These are phyloP conservation scores for Handroanthus guayacan DNA, from an alignment of 257 asterid species.

Conservation along the genomic window DNA sequence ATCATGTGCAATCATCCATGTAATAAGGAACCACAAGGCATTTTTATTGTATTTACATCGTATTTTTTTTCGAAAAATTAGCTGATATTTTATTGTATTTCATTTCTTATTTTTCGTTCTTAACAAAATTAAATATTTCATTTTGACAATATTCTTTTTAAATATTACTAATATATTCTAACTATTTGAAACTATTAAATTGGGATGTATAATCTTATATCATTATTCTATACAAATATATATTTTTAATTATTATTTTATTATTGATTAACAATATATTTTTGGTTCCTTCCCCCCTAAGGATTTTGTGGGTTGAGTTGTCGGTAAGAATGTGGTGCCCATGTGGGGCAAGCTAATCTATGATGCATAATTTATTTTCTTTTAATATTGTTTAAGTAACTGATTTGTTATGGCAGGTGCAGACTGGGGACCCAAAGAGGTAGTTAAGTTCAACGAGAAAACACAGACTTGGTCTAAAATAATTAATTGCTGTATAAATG, in stretches of 20 bases:
- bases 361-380: neutral
- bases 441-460: neutral
- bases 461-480: neutral
- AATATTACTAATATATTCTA: no score
- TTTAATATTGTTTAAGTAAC: neutral
- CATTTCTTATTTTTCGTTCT: no score
- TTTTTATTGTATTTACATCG: neutral
- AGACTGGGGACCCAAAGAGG: no score
- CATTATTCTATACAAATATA: no score
- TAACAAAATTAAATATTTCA: no score
- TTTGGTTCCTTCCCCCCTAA: no score
- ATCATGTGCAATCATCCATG: neutral
- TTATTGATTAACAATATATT: no score
- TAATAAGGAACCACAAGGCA: neutral
- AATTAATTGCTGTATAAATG: neutral
- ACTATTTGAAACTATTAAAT: no score
- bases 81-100: neutral
- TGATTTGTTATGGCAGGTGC: neutral
- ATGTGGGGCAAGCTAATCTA: neutral
- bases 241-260: no score
- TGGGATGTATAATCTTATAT: no score
- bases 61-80: no score
- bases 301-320: neutral
- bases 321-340: slow-evolving; percentile 32
- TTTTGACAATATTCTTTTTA: no score